Evolutionary conservation across 2,329 filamentous ascomycete species (phyloP).

Genomic region (Chaetomium sp.): DNA sequence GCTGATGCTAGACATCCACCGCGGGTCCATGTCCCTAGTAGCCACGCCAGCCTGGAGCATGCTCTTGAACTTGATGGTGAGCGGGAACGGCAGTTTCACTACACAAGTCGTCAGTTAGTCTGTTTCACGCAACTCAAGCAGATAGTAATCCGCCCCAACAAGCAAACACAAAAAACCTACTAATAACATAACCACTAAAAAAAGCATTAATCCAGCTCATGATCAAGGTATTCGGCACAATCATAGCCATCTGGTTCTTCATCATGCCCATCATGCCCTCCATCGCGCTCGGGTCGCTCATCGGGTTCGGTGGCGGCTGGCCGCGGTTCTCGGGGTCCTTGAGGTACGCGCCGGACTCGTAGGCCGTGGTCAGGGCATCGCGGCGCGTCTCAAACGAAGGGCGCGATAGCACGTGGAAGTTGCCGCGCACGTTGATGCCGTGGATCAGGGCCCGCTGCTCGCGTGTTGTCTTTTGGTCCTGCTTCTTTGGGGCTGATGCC

Average conservation of each 20-base stretch:
- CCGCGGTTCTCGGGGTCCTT: constrained; percentile 83
- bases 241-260: constrained; percentile 99
- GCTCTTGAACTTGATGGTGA: constrained; percentile 98
- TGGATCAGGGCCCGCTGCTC: constrained; percentile 82
- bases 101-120: constrained; percentile 15
- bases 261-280: constrained; percentile 99
- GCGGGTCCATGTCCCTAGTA: constrained; percentile 90
- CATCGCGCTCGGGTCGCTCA: constrained; percentile 94
- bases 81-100: constrained; percentile 95
- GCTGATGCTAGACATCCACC: constrained; percentile 97
- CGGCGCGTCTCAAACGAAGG: constrained; percentile 74
- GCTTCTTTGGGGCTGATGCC: constrained; percentile 74
- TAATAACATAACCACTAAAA: constrained; percentile 96
- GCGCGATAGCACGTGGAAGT: constrained; percentile 72
- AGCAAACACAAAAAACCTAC: constrained; percentile 45
- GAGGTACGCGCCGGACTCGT: constrained; percentile 78
- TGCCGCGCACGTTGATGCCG: constrained; percentile 75
- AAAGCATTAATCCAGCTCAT: constrained; percentile 99
- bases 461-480: constrained; percentile 66
- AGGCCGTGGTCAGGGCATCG: constrained; percentile 71
- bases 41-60: constrained; percentile 98
- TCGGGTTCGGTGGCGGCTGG: constrained; percentile 84
- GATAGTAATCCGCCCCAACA: background rate
- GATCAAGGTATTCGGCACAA: constrained; percentile 95
- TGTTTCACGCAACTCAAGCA: too few species aligned